phyloP scores from a whole-genome alignment of 2,329 filamentous ascomycete species.

The Zasmidium cellare region DNA sequence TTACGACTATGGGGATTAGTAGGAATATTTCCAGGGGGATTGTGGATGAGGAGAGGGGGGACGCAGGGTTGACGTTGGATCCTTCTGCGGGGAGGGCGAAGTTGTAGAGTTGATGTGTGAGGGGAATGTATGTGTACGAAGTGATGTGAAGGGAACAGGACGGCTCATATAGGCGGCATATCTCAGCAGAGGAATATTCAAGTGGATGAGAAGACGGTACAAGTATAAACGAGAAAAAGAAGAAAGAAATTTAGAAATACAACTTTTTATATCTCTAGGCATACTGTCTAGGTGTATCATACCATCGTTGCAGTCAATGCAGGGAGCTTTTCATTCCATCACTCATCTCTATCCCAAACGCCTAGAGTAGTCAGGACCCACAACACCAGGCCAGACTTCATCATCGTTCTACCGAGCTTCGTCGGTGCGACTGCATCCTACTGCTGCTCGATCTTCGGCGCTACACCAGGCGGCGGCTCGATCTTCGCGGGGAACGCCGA shows the following conservation, averaged over 20 bases:
- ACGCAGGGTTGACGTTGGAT: too few relatives aligned
- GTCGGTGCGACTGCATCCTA: too few relatives aligned
- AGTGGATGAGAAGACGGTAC: too few relatives aligned
- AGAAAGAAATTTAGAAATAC: too few relatives aligned
- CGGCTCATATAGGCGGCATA: neutral
- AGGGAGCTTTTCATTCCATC: neutral
- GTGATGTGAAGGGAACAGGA: neutral
- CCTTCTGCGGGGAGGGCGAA: neutral
- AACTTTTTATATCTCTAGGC: too few relatives aligned
- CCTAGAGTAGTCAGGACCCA: neutral
- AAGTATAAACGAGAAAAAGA: too few relatives aligned
- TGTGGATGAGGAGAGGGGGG: slow-evolving; percentile 27
- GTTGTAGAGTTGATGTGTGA: slow-evolving; percentile 1
- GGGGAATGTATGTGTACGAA: neutral
- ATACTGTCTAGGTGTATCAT: too few relatives aligned
- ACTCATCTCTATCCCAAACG: neutral
- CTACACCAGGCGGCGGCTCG: slow-evolving; percentile 18
- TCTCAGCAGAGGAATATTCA: neutral
- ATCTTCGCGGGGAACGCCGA: slow-evolving; percentile 36
- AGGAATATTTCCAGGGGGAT: slow-evolving; percentile 64
- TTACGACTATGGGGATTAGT: slow-evolving; percentile 71
- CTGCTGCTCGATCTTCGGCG: neutral
- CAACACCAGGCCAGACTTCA: neutral
- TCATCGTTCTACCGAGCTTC: too few relatives aligned
- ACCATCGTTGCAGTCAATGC: too few relatives aligned